Evolutionary conservation across 805 yeast genomes (phyloP).

Genomic region (Candida pseudoglaebosa): DNA sequence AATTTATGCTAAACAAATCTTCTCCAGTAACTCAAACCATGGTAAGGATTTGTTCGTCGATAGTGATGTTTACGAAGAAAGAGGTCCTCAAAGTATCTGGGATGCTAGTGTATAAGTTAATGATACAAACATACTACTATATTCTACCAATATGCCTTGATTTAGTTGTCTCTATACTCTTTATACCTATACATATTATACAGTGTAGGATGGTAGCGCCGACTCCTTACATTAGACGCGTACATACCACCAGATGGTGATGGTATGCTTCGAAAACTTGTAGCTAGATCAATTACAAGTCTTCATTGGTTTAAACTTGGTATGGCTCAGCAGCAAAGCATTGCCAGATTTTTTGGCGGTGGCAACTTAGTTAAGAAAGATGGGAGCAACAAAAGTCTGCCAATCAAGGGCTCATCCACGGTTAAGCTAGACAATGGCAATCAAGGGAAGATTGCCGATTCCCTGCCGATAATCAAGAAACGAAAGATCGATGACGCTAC

Average conservation of each 20-base stretch:
- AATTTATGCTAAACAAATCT: conserved; percentile 81
- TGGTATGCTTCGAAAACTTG: background rate
- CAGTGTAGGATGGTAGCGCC: background rate
- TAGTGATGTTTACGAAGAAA: conserved; percentile 66
- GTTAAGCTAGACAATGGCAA: no score
- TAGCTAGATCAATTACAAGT: conserved; percentile 1
- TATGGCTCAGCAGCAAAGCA: conserved; percentile 32
- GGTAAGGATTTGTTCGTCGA: conserved; percentile 62
- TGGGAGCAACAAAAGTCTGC: background rate
- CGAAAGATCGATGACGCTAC: background rate
- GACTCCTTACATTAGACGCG: no score
- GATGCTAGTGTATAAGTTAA: conserved; percentile 33
- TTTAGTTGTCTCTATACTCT: no score
- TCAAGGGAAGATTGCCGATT: no score
- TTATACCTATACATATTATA: no score
- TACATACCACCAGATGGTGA: background rate
- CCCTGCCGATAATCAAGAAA: conserved; percentile 4
- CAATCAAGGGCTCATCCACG: no score
- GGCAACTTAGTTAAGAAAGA: conserved; percentile 1
- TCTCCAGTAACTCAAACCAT: conserved; percentile 53
- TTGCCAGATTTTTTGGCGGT: conserved; percentile 29
- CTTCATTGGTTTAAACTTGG: background rate
- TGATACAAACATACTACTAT: background rate
- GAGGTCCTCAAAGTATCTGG: conserved; percentile 85
- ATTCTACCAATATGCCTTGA: no score